Evolutionary conservation across 2,329 filamentous ascomycete genomes (phyloP).

Genomic region (Talaromyces sp.): DNA sequence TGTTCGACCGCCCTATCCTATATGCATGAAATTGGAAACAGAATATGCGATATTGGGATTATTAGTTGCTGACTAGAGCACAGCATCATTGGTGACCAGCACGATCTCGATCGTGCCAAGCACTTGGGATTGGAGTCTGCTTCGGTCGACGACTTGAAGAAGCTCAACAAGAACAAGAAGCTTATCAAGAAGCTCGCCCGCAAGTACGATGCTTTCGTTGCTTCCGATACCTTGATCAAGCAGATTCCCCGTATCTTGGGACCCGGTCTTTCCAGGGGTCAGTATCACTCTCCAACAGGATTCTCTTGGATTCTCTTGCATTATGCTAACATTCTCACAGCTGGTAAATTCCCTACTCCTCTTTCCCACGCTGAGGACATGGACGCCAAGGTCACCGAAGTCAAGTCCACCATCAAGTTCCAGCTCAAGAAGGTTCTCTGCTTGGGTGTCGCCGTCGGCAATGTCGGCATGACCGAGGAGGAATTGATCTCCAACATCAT

Average conservation of each 20-base stretch:
- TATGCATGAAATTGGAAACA: not conserved
- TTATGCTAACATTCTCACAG: conserved; percentile 47
- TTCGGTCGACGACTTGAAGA: conserved; percentile 98
- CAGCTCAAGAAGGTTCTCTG: conserved; percentile 99
- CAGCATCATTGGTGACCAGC: conserved; percentile 84
- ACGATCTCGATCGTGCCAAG: conserved; percentile 99
- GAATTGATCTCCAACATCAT: conserved; percentile 98
- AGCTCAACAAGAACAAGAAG: conserved; percentile 99
- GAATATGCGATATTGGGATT: not conserved
- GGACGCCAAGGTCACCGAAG: conserved; percentile 91
- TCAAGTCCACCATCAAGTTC: conserved; percentile 99
- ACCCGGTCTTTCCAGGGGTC: conserved; percentile 95
- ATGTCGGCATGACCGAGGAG: conserved; percentile 95
- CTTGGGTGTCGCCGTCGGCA: conserved; percentile 98
- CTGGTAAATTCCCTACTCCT: conserved; percentile 99
- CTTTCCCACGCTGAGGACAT: conserved; percentile 97
- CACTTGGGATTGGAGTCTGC: conserved; percentile 98
- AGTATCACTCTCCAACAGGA: conserved; percentile 27
- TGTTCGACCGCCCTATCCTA: conserved; percentile 27
- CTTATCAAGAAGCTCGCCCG: conserved; percentile 99
- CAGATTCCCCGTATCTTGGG: conserved; percentile 99
- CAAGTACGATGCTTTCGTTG: conserved; percentile 99
- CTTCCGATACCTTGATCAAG: conserved; percentile 97
- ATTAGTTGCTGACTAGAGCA: conserved; percentile 16
- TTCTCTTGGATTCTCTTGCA: not conserved